A percentile compares a stretch with the other conserved stretches of the same genome.
Evolutionary conservation across 805 yeast genomes (phyloP).

Genomic region (Limtongia smithiae): DNA sequence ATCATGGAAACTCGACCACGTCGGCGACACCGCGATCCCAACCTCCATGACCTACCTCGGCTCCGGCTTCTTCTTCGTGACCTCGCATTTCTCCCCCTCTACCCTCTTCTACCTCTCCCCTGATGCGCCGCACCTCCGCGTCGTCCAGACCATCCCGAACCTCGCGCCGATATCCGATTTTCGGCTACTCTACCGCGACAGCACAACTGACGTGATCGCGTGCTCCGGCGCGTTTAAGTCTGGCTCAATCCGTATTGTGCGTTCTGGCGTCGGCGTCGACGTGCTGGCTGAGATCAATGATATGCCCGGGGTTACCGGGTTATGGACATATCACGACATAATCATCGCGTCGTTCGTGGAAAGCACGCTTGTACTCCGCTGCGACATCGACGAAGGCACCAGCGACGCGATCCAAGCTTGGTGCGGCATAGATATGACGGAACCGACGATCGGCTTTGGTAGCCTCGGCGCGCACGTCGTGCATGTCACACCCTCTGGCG

Average conservation of each 20-base stretch:
- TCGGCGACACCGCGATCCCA: slow-evolving; percentile 25
- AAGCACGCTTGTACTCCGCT: slow-evolving; percentile 16
- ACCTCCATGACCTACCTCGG: slow-evolving; percentile 25
- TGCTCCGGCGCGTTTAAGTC: slow-evolving; percentile 31
- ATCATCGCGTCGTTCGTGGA: slow-evolving; percentile 23
- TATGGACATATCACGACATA: slow-evolving; percentile 21
- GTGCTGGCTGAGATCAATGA: slow-evolving; percentile 14
- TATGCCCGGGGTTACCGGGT: slow-evolving; percentile 17
- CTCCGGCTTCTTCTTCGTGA: slow-evolving; percentile 26
- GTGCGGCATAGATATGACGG: slow-evolving; percentile 7
- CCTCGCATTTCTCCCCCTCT: slow-evolving; percentile 30
- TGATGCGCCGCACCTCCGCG: slow-evolving; percentile 17
- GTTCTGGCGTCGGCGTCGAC: slow-evolving; percentile 26
- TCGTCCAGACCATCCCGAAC: slow-evolving; percentile 23
- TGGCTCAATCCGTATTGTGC: slow-evolving; percentile 25
- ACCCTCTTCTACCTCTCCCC: slow-evolving; percentile 18
- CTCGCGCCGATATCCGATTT: slow-evolving; percentile 31
- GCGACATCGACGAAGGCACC: slow-evolving; percentile 11
- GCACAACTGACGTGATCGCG: slow-evolving; percentile 19
- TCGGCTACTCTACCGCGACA: slow-evolving; percentile 15
- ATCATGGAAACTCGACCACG: neutral
- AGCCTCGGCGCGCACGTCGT: neutral
- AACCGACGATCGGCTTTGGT: slow-evolving; percentile 19
- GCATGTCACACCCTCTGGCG: slow-evolving; percentile 5
- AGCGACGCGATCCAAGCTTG: slow-evolving; percentile 13